These are phyloP conservation scores for Sanghuangporus weigelae DNA, from an alignment of 1,284 basidiomycete genomes.

Conservation along the genomic window DNA sequence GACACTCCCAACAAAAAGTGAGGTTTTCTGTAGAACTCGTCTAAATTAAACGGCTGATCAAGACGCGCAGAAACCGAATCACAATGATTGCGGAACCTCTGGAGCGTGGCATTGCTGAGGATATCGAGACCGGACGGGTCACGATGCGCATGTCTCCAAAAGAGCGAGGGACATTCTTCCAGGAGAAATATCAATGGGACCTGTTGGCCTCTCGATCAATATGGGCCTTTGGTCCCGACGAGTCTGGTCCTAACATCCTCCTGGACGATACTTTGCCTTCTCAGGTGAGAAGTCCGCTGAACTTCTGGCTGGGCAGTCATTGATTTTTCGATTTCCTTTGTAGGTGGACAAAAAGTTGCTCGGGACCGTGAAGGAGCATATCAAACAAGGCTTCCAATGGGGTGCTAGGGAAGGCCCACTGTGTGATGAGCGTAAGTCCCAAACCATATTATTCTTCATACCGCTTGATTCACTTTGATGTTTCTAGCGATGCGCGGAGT, in stretches of 20 bases:
- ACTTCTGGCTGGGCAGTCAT: background rate
- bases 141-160: constrained; percentile 92
- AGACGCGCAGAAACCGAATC: constrained; percentile 73
- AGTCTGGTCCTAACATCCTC: constrained; percentile 89
- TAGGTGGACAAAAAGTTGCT: constrained; percentile 92
- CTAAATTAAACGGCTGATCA: background rate
- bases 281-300: constrained; percentile 48
- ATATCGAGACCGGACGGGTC: constrained; percentile 87
- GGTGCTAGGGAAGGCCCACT: constrained; percentile 94
- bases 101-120: constrained; percentile 89
- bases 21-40: constrained; percentile 21
- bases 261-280: constrained; percentile 96
- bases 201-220: constrained; percentile 94
- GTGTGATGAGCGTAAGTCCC: constrained; percentile 91
- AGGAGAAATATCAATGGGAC: constrained; percentile 98
- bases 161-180: constrained; percentile 90
- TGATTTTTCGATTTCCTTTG: background rate
- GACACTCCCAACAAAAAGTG: constrained; percentile 99
- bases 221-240: constrained; percentile 99
- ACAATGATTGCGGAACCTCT: constrained; percentile 98
- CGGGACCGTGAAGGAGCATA: constrained; percentile 85
- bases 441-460: background rate
- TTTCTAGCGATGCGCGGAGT: constrained; percentile 90
- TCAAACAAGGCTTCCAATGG: constrained; percentile 99
- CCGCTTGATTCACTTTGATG: background rate